Conservation (phyloP, 495 filamentous ascomycete species). For the Parathielavia appendiculata region DNA sequence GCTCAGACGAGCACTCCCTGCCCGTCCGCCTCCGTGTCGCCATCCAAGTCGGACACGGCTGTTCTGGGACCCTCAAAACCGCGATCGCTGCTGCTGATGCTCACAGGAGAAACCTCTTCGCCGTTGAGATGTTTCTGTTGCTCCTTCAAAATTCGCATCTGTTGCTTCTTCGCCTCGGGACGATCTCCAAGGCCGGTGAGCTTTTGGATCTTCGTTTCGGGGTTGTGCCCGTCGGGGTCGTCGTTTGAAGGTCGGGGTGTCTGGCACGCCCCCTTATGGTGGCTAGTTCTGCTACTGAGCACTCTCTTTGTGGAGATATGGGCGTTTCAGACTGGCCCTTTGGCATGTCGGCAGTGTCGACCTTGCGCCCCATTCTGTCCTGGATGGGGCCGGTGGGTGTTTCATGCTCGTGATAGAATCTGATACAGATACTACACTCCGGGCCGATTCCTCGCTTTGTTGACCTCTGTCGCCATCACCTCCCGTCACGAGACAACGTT, state of each 20-base stretch:
- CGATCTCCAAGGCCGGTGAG: slow-evolving; percentile 20
- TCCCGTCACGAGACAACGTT: slow-evolving; percentile 1
- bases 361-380: background rate
- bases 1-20: background rate
- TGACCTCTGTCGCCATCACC: background rate
- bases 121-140: slow-evolving; percentile 6
- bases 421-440: slow-evolving; percentile 3
- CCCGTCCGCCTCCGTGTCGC: background rate
- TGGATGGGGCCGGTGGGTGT: background rate
- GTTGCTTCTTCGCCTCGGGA: background rate
- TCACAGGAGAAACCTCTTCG: slow-evolving; percentile 20
- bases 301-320: background rate
- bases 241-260: background rate
- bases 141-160: background rate
- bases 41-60: background rate
- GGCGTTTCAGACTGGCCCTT: background rate
- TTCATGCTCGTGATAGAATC: background rate
- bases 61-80: slow-evolving; percentile 6
- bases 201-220: slow-evolving; percentile 3
- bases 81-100: slow-evolving; percentile 18
- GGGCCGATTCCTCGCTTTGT: slow-evolving; percentile 10
- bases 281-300: background rate
- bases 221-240: slow-evolving; percentile 3
- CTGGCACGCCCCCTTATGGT: background rate
- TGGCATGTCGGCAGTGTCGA: background rate